Conservation (phyloP, 2,329 filamentous ascomycete species). For the Colletotrichum eleusines region DNA sequence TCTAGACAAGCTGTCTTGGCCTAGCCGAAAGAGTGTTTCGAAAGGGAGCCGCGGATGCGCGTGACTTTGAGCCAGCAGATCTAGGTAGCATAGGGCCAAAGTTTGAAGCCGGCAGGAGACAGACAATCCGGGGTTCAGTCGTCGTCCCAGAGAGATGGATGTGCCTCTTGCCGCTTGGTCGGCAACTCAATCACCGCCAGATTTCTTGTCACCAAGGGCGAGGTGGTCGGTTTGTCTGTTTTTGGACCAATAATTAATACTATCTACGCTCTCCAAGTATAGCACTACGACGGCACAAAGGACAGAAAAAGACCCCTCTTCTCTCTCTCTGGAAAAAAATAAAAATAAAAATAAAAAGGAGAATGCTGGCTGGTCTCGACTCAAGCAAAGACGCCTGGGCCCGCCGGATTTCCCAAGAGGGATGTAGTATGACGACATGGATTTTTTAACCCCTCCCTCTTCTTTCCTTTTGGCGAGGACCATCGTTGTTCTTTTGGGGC, state of each 20-base stretch:
- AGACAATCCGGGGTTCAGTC: constrained; percentile 35
- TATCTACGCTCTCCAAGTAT: constrained; percentile 1
- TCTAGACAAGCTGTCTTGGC: not conserved
- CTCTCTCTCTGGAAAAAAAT: too few species aligned
- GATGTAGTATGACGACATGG: constrained; percentile 37
- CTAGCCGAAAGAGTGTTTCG: constrained; percentile 33
- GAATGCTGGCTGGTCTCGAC: constrained; percentile 6
- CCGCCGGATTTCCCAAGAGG: constrained; percentile 28
- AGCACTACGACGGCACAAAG: not conserved
- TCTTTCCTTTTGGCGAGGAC: constrained; percentile 3
- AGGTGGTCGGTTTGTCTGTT: constrained; percentile 3
- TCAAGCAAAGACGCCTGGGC: constrained; percentile 26
- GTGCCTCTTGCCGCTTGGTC: constrained; percentile 16
- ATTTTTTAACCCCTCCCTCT: constrained; percentile 7
- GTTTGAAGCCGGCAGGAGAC: constrained; percentile 21
- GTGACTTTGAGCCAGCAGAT: constrained; percentile 10
- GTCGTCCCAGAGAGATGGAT: constrained; percentile 25
- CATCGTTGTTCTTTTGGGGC: constrained; percentile 13
- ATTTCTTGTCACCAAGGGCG: constrained; percentile 3
- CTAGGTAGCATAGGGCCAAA: not conserved
- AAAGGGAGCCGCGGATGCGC: constrained; percentile 39
- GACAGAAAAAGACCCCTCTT: too few species aligned
- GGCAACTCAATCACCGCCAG: not conserved
- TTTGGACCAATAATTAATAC: constrained; percentile 12
- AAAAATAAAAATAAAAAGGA: not conserved